phyloP scores from a whole-genome alignment of 2,329 filamentous ascomycete genomes.

The Fusarium buxicola region DNA sequence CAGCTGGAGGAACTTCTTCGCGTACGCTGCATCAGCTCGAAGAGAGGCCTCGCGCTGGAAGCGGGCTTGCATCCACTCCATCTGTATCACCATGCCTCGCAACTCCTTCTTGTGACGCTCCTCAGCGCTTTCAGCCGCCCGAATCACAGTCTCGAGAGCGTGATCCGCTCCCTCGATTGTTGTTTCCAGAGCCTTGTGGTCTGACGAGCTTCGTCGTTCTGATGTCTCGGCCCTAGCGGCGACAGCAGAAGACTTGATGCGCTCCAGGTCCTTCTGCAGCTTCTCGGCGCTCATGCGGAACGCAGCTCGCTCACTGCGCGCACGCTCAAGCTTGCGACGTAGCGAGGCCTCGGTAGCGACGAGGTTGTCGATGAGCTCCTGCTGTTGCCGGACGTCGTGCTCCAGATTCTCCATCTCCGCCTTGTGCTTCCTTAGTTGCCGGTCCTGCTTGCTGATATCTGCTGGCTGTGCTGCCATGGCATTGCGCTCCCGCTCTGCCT shows the following conservation, averaged over 20 bases:
- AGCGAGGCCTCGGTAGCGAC: conserved; percentile 69
- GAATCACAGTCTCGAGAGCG: conserved; percentile 69
- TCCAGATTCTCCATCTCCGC: conserved; percentile 76
- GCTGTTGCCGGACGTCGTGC: conserved; percentile 76
- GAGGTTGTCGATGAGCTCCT: conserved; percentile 70
- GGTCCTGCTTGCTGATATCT: conserved; percentile 64
- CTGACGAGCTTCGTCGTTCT: conserved; percentile 20
- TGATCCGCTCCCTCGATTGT: conserved; percentile 57
- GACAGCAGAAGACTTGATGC: conserved; percentile 56
- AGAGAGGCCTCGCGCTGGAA: conserved; percentile 84
- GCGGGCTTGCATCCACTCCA: conserved; percentile 87
- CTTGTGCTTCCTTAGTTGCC: conserved; percentile 72
- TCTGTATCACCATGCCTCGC: conserved; percentile 86
- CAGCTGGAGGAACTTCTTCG: conserved; percentile 84
- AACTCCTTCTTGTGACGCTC: conserved; percentile 80
- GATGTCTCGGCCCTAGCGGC: conserved; percentile 40
- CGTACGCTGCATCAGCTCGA: conserved; percentile 82
- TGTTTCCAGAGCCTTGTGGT: conserved; percentile 44
- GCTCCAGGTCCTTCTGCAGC: conserved; percentile 63
- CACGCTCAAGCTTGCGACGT: conserved; percentile 75
- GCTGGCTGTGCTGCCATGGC: conserved; percentile 48
- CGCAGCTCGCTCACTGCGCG: conserved; percentile 72
- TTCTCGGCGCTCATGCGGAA: conserved; percentile 67
- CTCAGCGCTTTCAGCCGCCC: conserved; percentile 71
- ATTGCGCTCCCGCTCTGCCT: conserved; percentile 61